Evolutionary conservation across 345 rosid species (phyloP), one percentile per base, ranked within the genome.

Genomic region (Noccaea bulbosa): DNA sequence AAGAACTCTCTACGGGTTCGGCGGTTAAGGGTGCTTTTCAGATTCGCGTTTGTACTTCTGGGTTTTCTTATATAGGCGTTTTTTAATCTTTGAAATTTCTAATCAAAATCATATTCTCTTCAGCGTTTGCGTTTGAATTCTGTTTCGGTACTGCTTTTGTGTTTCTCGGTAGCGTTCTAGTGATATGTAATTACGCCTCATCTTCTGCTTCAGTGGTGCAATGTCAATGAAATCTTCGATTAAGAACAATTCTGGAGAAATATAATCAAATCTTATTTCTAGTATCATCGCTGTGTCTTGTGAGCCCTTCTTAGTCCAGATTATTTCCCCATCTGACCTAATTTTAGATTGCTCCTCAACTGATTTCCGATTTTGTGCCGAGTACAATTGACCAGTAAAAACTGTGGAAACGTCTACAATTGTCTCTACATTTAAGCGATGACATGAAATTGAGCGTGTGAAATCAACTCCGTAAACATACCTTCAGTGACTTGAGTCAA

Each of bases 1-100:
- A 45, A 79, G 84, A 17, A 80, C 79, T 5, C 79, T 76, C 0
- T 76, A 76, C 14, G 80, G 80, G 0, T 77, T 77, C 15, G 80
- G 80, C 34, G 80, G 80, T 61, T 77, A 53, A 1, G 12, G 0
- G 8, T 1, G 30, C 16, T 54, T 4, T 2, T 5, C 0, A 7
- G 46, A 2, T 34, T 15, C 15, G 50, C 2, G 53, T 55, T 46
- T 10, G 34, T 37, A 41, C 45, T 35, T 62, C 63, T 52, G 69
- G 24, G 45, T 17, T 34, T 34, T 34, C 4, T 8, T 32, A 5
- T 2, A 16, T 65, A 22, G 58, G 35, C 46, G 24, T 50, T 5
- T 24, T 24, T 65, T 27, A 27, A 27, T 27, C 2, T 45, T 34
- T 34, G 46, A 56, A 20, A 56, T 34, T 68, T 45, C 47, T 33